phyloP scores from a whole-genome alignment of 768 basidiomycete genomes.

The Coprinopsis sp. region DNA sequence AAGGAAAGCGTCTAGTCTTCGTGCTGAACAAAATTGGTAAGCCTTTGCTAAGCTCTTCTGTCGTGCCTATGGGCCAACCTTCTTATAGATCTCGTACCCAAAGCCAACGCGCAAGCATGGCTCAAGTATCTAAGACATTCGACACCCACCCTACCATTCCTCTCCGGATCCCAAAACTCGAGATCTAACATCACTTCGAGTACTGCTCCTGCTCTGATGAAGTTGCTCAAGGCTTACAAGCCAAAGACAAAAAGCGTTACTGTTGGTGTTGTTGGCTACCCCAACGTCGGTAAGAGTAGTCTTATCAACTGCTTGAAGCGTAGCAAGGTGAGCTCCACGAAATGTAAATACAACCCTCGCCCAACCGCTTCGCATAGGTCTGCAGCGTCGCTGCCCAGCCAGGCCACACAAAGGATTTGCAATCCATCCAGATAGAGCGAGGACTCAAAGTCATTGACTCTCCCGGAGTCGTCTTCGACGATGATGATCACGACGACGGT shows the following conservation, averaged over 20 bases:
- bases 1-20: conserved; percentile 90
- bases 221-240: conserved; percentile 80
- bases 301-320: conserved; percentile 91
- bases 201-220: conserved; percentile 72
- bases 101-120: conserved; percentile 86
- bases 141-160: conserved; percentile 91
- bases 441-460: conserved; percentile 92
- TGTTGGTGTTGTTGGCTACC: conserved; percentile 91
- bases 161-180: conserved; percentile 70
- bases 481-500: conserved; percentile 48
- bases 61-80: background rate
- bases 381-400: conserved; percentile 94
- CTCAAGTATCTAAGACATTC: conserved; percentile 86
- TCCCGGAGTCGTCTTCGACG: conserved; percentile 95
- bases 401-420: conserved; percentile 89
- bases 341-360: background rate
- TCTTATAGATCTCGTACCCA: conserved; percentile 77
- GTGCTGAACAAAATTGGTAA: conserved; percentile 96
- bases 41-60: conserved; percentile 17
- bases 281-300: conserved; percentile 95
- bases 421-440: conserved; percentile 88
- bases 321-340: conserved; percentile 50
- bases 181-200: conserved; percentile 76
- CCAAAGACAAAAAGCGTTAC: conserved; percentile 70
- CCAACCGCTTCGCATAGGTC: conserved; percentile 39